A percentile compares a stretch with the other conserved stretches of the same genome.
Conservation (phyloP, 2,329 filamentous ascomycete species). For the Alternaria sp. region DNA sequence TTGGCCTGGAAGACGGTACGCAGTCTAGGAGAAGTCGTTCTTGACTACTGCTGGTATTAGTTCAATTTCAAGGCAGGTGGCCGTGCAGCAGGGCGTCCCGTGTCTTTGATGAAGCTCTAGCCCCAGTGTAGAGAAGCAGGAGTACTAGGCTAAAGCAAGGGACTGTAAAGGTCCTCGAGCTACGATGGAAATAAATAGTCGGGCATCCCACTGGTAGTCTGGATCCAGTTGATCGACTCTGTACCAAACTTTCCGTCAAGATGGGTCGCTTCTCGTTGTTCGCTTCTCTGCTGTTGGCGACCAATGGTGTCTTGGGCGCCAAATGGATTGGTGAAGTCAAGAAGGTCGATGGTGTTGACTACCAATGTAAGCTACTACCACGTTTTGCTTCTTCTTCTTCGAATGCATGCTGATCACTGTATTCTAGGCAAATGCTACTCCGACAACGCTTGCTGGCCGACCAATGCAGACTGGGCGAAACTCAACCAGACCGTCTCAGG, state of each 20-base stretch:
- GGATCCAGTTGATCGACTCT: constrained; percentile 1
- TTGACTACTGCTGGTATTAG: constrained; percentile 4
- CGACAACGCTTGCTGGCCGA: constrained; percentile 46
- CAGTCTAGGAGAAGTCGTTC: background rate
- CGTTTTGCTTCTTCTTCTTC: no score
- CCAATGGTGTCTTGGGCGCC: constrained; percentile 24
- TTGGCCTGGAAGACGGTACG: background rate
- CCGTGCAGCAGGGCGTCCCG: constrained; percentile 11
- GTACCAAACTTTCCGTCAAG: constrained; percentile 12
- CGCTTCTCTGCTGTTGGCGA: constrained; percentile 30
- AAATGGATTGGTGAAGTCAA: constrained; percentile 44
- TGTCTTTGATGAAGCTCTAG: constrained; percentile 4
- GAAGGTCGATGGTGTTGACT: constrained; percentile 31
- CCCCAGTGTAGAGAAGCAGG: background rate
- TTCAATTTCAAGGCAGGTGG: background rate
- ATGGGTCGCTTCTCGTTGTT: constrained; percentile 37
- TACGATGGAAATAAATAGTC: constrained; percentile 16
- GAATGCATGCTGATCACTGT: background rate
- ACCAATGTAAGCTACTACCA: constrained; percentile 31
- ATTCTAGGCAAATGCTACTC: constrained; percentile 43
- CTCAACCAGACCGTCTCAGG: constrained; percentile 44
- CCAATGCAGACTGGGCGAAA: constrained; percentile 32
- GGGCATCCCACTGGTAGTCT: background rate
- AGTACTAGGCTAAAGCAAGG: constrained; percentile 4
- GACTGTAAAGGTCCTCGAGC: background rate